Evolutionary conservation across 202 grass and related monocot genomes (phyloP).

Genomic region (Zizania palustris): DNA sequence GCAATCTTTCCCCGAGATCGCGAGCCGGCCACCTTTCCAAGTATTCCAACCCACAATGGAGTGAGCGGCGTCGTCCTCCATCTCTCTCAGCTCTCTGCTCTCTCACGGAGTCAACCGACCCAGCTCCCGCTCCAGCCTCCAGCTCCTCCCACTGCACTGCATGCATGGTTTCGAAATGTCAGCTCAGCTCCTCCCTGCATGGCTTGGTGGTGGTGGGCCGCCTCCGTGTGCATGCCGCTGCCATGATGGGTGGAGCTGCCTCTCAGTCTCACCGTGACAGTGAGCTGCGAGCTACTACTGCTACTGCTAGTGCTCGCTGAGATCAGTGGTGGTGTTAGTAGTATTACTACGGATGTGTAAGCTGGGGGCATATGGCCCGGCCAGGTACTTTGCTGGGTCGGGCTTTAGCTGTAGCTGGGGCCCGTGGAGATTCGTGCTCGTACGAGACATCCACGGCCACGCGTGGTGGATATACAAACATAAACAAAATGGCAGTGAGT

Average conservation of each 20-base stretch:
- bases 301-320: too few species aligned
- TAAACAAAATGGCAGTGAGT: not conserved
- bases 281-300: too few species aligned
- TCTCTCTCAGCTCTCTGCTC: not conserved
- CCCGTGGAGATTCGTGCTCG: slow-evolving; percentile 35
- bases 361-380: too few species aligned
- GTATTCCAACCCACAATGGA: slow-evolving; percentile 22
- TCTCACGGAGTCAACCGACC: not conserved
- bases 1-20: not conserved
- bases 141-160: not conserved
- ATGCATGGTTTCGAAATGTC: not conserved
- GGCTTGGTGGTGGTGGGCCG: not conserved
- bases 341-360: too few species aligned
- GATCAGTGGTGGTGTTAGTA: too few species aligned
- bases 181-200: not conserved
- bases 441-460: slow-evolving; percentile 34
- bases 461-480: slow-evolving; percentile 34
- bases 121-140: not conserved
- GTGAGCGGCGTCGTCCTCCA: not conserved
- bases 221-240: not conserved
- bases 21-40: not conserved
- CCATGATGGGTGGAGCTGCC: too few species aligned
- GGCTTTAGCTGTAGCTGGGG: not conserved
- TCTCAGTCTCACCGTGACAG: too few species aligned
- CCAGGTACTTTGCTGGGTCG: not conserved